phyloP scores from a whole-genome alignment of 1,139 yeast genomes.

The Nadsonia commutata region DNA sequence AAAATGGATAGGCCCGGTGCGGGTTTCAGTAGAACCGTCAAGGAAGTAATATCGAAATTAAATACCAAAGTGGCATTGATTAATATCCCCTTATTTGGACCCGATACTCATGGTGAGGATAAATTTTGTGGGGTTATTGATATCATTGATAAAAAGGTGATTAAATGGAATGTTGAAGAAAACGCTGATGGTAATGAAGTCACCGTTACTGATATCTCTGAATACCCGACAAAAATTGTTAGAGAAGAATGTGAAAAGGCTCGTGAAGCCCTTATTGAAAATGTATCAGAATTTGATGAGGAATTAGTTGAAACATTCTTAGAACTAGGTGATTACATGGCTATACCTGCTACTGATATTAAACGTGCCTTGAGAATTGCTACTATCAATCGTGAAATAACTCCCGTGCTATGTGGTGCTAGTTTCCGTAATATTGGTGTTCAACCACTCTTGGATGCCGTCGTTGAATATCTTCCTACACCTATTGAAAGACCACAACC shows the following conservation, averaged over 20 bases:
- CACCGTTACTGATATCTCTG: constrained; percentile 30
- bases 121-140: constrained; percentile 73
- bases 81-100: constrained; percentile 60
- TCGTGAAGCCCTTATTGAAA: constrained; percentile 68
- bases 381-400: constrained; percentile 41
- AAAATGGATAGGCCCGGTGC: constrained; percentile 97
- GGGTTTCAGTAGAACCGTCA: constrained; percentile 79
- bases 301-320: constrained; percentile 59
- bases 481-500: constrained; percentile 57
- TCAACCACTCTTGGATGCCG: constrained; percentile 82
- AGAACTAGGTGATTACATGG: constrained; percentile 48
- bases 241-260: constrained; percentile 38
- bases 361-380: constrained; percentile 46
- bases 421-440: constrained; percentile 88
- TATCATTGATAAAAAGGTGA: constrained; percentile 49
- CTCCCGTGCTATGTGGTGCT: constrained; percentile 87
- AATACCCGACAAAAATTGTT: constrained; percentile 19
- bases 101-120: constrained; percentile 27
- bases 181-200: constrained; percentile 45
- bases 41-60: constrained; percentile 67
- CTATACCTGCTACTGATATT: constrained; percentile 34
- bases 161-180: constrained; percentile 40
- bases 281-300: constrained; percentile 73
- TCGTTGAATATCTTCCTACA: constrained; percentile 63
- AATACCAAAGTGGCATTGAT: constrained; percentile 61